Percentiles rank a stretch among this genome's conserved stretches.
phyloP scores from a whole-genome alignment of 1,139 yeast species.

The Protomyces pachydermus region DNA sequence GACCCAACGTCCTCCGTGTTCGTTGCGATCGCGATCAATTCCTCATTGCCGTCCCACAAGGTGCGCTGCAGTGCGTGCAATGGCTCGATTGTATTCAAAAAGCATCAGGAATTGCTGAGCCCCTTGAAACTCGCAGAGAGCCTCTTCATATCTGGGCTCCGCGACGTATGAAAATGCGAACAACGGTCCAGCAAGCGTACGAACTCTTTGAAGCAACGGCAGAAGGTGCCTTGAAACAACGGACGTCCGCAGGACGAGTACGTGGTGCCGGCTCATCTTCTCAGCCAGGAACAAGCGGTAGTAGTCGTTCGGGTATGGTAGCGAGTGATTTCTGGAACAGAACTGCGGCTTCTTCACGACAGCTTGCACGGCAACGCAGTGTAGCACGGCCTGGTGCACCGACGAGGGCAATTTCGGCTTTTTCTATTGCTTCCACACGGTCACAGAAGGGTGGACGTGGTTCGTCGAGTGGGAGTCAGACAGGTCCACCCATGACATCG shows the following conservation, averaged over 20 bases:
- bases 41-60: constrained; percentile 49
- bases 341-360: neutral
- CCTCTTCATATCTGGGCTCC: constrained; percentile 10
- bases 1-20: constrained; percentile 53
- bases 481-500: neutral
- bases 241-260: neutral
- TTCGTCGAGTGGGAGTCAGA: neutral
- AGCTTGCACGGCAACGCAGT: neutral
- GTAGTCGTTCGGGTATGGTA: neutral
- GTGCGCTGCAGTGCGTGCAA: constrained; percentile 51
- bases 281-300: neutral
- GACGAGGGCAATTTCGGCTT: neutral
- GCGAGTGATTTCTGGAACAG: neutral
- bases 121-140: constrained; percentile 13
- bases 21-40: constrained; percentile 67
- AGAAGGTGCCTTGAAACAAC: constrained; percentile 7
- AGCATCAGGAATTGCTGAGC: constrained; percentile 41
- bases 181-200: constrained; percentile 5
- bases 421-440: neutral
- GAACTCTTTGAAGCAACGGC: constrained; percentile 19
- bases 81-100: constrained; percentile 52
- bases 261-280: neutral
- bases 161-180: constrained; percentile 5
- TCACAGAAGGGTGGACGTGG: neutral
- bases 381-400: neutral